Evolutionary conservation across 352 stramenopile genomes (phyloP), one percentile per base, ranked within the genome.

Genomic region (Globisporangium emineosum): DNA sequence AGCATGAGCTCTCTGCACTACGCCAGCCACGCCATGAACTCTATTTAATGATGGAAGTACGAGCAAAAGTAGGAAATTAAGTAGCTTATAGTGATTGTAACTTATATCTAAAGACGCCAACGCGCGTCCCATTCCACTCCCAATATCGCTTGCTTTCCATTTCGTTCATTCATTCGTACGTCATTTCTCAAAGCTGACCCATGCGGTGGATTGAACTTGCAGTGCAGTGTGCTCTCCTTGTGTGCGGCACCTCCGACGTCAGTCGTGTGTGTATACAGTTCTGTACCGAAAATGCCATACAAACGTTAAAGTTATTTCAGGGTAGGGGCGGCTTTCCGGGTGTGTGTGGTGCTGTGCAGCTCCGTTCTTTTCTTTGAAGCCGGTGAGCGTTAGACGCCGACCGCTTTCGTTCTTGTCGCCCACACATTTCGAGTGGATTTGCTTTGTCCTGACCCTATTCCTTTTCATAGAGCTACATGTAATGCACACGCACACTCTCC

Each of bases 1-100:
- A 21, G 43, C 57, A 64, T 64, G 57, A 56, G 42, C 13, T 32
- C 57, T 23, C 45, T 64, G 27, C 57, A 64, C 30, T 64, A 64
- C 45, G 29, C 29, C n/a, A 37, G 30, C 21, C 51, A 57, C 51
- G 19, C 29, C 30, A n/a, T 58, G 52, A 35, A 21, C 29, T 52
- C 56, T 61, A 56, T 64, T 54, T 64, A 63, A 45, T 47, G 17
- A 47, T 47, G 43, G 43, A 27, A 51, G 29, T 32, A 5, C 29
- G 29, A 2, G 29, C 29, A 32, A 5, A 2, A 50, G 51, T 42
- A 40, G 4, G 19, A n/a, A 27, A 12, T 15, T 19, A 19, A 57
- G 51, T 40, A 47, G 15, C 40, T 47, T 10, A 47, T 47, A 47
- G 40, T 47, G 40, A 47, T 47, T 47, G 40, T 47, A 47, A 47